A percentile compares a stretch with the other conserved stretches of the same genome.
Conservation (phyloP, 2,329 filamentous ascomycete genomes). For the Xylaria sp. region DNA sequence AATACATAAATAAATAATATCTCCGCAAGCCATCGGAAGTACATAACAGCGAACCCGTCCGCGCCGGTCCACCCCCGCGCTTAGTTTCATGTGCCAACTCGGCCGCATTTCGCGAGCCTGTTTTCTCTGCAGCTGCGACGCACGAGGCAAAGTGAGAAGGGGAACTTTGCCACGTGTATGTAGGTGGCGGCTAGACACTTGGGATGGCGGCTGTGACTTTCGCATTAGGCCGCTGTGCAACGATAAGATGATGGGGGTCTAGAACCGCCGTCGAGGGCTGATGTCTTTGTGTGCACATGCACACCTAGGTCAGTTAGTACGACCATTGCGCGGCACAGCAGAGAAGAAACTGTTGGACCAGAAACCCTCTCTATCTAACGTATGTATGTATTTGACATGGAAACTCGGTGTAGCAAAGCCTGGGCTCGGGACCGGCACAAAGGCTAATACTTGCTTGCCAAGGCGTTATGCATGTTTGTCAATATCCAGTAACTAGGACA, state of each 20-base stretch:
- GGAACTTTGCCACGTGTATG: neutral
- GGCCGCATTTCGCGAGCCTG: neutral
- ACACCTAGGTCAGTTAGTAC: neutral
- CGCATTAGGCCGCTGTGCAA: neutral
- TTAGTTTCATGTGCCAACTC: neutral
- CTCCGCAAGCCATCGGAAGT: neutral
- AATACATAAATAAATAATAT: neutral
- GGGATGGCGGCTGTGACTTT: neutral
- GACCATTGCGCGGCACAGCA: neutral
- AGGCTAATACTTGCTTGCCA: neutral
- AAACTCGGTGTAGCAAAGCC: neutral
- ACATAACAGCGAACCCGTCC: neutral
- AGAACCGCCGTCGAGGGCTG: neutral
- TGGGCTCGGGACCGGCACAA: neutral
- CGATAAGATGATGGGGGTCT: neutral
- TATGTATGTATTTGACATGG: neutral
- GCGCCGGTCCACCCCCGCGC: neutral
- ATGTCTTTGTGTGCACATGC: neutral
- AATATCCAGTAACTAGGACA: neutral
- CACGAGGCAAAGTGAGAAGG: neutral
- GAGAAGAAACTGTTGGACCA: neutral
- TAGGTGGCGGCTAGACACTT: neutral
- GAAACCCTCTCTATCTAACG: too few species aligned
- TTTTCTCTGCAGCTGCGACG: neutral
- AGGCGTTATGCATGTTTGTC: neutral